Base-by-base conservation (phyloP, 2,329 filamentous ascomycete genomes). In the Acephala macrosclerotiorum region DNA sequence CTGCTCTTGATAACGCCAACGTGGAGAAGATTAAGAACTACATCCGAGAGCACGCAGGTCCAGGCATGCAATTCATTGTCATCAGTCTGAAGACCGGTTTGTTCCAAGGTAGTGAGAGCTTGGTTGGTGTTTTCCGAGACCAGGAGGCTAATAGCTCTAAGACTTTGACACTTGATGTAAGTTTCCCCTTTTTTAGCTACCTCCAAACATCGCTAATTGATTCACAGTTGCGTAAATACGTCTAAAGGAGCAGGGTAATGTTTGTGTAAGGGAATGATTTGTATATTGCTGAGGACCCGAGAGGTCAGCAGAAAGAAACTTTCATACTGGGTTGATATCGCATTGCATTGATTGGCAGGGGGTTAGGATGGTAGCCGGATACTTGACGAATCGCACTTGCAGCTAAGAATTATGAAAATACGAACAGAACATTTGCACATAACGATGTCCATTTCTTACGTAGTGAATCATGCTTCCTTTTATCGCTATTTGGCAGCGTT, bases 31-130 rank as follows among this genome's bases (percentile, higher is more conserved):
- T 99, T 79, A 96, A 95, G 70, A 96, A 96, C 79, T 99, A 99
- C 76, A 97, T 99, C 68, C 88, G 91, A 42, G 93, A 97, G 75
- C 94, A 99, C 79, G 92, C 94, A 0, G 93, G 93, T 0, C 96
- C 96, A 1, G 96, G 96, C 16, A 98, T 98, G 94, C 96, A 99
- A 79, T 99, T 99, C 73, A 96, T 99, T 67, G 96, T 99, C 71
- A 99, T 99, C 79, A 94, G 90, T 81, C 85, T 99, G 77, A 99
- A 99, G 85, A 92, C 94, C 0, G 94, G 94, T 1, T 83, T 99
- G 64, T 99, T 98, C 82, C 94, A 99, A 80, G 92, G 96, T 78
- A 97, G 93, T 76, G 94, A 99, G 84, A 96, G 94, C 68, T 79
- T 99, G 73, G 94, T 99, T 4, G 96, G 96, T 60, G 94, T 99